These are phyloP conservation scores for Ustilago tritici DNA, from an alignment of 1,284 basidiomycete species.

Conservation along the genomic window DNA sequence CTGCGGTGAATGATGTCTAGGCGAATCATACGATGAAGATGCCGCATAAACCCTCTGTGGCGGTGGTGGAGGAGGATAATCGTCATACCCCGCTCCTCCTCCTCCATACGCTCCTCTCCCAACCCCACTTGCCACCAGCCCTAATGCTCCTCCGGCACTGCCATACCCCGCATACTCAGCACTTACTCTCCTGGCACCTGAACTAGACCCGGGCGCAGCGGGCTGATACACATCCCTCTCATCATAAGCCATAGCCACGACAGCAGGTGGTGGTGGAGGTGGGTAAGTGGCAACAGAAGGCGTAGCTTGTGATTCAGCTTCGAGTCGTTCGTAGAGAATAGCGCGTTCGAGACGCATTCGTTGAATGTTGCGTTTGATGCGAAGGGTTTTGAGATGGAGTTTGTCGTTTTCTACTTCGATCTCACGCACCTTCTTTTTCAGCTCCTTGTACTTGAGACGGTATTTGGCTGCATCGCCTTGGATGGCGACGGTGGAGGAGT, in stretches of 20 bases:
- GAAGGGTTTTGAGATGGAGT: conserved; percentile 81
- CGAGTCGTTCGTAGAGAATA: conserved; percentile 64
- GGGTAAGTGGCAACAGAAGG: conserved; percentile 26
- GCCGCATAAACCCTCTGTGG: conserved; percentile 8
- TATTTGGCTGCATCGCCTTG: conserved; percentile 83
- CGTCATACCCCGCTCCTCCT: conserved; percentile 23
- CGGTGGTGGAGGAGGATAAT: conserved; percentile 38
- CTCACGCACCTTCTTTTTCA: conserved; percentile 88
- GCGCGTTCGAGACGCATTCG: conserved; percentile 88
- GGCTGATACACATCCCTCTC: conserved; percentile 8
- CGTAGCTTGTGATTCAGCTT: conserved; percentile 50
- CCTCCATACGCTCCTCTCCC: conserved; percentile 17
- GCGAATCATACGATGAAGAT: conserved; percentile 26
- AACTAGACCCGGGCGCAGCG: background rate
- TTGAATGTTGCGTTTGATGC: conserved; percentile 86
- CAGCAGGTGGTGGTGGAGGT: conserved; percentile 8
- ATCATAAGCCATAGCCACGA: conserved; percentile 12
- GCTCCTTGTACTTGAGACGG: conserved; percentile 86
- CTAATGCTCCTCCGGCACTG: background rate
- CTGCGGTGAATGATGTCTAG: conserved; percentile 26
- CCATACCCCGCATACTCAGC: conserved; percentile 6
- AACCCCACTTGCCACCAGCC: conserved; percentile 6
- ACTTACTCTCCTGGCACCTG: background rate
- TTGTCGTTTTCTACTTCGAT: conserved; percentile 91
- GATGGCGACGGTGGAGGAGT: conserved; percentile 65